These are phyloP conservation scores for Ascobolus immersus DNA, from an alignment of 495 filamentous ascomycete species.

Conservation along the genomic window DNA sequence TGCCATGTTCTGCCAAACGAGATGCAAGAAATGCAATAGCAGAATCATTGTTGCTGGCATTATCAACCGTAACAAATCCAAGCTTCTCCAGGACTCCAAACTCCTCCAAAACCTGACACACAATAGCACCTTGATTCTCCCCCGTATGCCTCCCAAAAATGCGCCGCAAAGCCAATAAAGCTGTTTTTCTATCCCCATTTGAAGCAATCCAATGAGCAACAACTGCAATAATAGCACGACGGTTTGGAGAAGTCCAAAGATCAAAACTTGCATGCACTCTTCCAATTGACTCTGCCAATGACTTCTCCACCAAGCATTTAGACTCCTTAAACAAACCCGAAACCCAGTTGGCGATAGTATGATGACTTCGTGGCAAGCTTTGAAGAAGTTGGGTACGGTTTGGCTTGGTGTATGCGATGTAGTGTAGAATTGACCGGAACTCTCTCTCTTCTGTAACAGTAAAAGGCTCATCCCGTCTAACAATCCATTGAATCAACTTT, in stretches of 20 bases:
- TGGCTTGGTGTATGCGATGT: too few relatives aligned
- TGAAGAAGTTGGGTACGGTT: too few relatives aligned
- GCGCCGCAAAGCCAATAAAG: background rate
- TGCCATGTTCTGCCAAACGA: background rate
- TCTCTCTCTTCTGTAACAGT: too few relatives aligned
- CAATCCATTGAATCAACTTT: too few relatives aligned
- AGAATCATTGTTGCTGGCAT: constrained; percentile 1
- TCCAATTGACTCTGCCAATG: too few relatives aligned
- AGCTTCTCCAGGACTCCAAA: background rate
- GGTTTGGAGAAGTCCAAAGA: constrained; percentile 2
- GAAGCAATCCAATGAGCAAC: background rate
- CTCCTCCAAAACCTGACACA: background rate
- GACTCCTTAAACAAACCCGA: too few relatives aligned
- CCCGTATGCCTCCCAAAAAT: background rate
- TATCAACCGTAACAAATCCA: background rate
- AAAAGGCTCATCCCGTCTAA: too few relatives aligned
- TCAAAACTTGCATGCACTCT: background rate
- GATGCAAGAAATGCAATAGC: background rate
- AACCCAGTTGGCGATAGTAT: too few relatives aligned
- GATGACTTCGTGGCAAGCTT: too few relatives aligned
- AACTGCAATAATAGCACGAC: background rate
- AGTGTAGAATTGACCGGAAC: too few relatives aligned
- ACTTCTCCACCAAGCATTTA: too few relatives aligned
- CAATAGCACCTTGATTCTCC: background rate
- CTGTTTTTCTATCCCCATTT: background rate